Evolutionary conservation across 495 filamentous ascomycete genomes (phyloP).

Genomic region (Penicillium taxi): DNA sequence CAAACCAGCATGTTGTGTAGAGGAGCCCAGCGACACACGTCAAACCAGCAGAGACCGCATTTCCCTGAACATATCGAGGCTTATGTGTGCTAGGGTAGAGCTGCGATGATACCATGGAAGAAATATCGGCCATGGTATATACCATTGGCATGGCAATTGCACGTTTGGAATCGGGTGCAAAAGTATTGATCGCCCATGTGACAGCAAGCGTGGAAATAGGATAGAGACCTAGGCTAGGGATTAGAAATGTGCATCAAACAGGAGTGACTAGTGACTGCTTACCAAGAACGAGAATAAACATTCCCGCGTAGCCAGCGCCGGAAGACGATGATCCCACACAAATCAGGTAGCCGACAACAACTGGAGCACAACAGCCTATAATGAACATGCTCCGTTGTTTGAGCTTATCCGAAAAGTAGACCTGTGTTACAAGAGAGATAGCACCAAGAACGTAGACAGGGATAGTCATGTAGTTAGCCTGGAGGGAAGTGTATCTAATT

Average conservation of each 20-base stretch:
- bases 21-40: neutral
- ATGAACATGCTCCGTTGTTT: neutral
- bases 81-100: neutral
- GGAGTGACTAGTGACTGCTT: no score
- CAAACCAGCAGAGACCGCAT: neutral
- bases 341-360: neutral
- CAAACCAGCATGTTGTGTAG: neutral
- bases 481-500: neutral
- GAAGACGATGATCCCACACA: neutral
- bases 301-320: neutral
- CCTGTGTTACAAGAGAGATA: neutral
- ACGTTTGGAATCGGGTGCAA: neutral
- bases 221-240: neutral
- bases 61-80: neutral
- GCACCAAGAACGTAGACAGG: neutral
- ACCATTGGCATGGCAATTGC: neutral
- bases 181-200: neutral
- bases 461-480: neutral
- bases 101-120: neutral
- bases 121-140: neutral
- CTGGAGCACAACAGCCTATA: neutral
- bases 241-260: no score
- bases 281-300: neutral
- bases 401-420: constrained; percentile 1
- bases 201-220: neutral